These are phyloP conservation scores for Erysimum pusillum DNA, from an alignment of 441 rosid genomes.

Conservation along the genomic window DNA sequence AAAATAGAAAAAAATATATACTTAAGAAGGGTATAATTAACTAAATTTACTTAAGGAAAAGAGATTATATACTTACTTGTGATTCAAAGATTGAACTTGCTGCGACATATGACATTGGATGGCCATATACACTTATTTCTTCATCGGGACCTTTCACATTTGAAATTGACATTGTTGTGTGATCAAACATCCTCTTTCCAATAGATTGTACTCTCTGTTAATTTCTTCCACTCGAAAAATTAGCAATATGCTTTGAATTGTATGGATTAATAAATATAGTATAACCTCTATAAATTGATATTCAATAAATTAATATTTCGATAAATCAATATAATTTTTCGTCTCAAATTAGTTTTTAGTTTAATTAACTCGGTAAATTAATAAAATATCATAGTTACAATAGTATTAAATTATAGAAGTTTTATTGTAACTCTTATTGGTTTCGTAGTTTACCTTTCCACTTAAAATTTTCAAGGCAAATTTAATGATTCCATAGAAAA, in stretches of 20 bases:
- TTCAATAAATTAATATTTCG: too few relatives aligned
- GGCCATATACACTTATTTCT: conserved; percentile 2
- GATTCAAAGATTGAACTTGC: neutral
- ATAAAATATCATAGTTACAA: too few relatives aligned
- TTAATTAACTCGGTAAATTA: too few relatives aligned
- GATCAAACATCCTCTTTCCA: neutral
- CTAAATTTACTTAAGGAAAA: neutral
- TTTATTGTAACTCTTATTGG: too few relatives aligned
- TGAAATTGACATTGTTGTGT: conserved; percentile 1
- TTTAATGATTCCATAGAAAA: conserved; percentile 22
- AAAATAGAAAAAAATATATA: too few relatives aligned
- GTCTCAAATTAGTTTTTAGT: too few relatives aligned
- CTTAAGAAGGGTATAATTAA: too few relatives aligned
- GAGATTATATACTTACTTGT: neutral
- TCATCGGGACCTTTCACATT: conserved; percentile 16
- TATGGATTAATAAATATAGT: neutral
- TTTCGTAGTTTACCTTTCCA: conserved; percentile 3
- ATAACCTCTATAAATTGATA: too few relatives aligned
- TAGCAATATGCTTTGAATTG: neutral
- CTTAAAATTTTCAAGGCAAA: conserved; percentile 19
- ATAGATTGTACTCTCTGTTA: neutral
- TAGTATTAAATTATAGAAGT: too few relatives aligned
- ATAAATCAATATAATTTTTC: too few relatives aligned
- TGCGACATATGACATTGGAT: conserved; percentile 7
- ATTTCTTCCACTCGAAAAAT: neutral